Base-by-base conservation (phyloP, 495 filamentous ascomycete genomes). In the Xylaria scruposa region DNA sequence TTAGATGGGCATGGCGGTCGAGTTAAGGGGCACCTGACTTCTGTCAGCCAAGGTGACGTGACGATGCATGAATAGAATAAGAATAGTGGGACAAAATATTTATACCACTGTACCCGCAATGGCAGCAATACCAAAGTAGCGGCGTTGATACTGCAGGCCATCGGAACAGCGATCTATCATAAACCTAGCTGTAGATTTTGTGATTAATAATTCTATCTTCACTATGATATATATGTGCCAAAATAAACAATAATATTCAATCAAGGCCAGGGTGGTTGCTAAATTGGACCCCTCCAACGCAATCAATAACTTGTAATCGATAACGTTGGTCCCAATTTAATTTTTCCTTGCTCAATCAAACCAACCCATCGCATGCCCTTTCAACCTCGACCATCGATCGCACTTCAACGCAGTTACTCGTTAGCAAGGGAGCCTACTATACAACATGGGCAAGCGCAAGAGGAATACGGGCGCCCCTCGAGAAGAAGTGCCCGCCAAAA, bases 391-490 rank as follows among this genome's bases (percentile, higher is more conserved):
- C 26, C 42, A 60, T 40, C 33, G 42, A 60, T 40, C 33, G 42
- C 62, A 73, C 62, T 65, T 70, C 26, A 21, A 68, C 70, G 51
- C 44, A 19, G 12, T 60, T 36, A 44, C 68, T 15, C 47, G 24
- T 21, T 13, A 38, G n/a, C 31, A 26, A 70, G 21, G 58, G 67
- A 59, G 19, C 24, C 60, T 67, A 15, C 17, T 17, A 29, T 46
- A 53, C 72, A 81, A 26, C 60, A 95, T 95, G 92, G 89, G 82
- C 33, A 96, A 95, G 79, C 87, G 93, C 81, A 95, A 95, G 85
- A 89, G 92, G 66, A 71, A 72, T 77, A 85, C 88, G 13, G 82
- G 80, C 65, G 74, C 72, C 47, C 31, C 70, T 70, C 74, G 67
- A 44, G 66, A 62, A 59, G 62, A 54, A 42, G 70, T 70, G 72